Evolutionary conservation across 495 filamentous ascomycete species (phyloP).

Genomic region (Tetracladium setigerum): DNA sequence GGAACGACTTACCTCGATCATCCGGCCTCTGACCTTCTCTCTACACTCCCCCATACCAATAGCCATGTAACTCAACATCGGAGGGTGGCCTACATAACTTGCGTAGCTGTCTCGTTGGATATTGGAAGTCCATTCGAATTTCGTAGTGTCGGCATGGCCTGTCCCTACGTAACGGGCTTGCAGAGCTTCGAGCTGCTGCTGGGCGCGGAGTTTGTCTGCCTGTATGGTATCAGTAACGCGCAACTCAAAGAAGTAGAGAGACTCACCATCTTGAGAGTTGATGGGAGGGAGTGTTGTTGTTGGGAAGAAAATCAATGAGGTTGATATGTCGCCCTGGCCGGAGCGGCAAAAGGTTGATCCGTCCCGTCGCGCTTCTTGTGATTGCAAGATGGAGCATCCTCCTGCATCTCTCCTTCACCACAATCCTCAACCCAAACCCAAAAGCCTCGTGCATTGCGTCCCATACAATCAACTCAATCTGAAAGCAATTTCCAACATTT

Average conservation of each 20-base stretch:
- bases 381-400: no score
- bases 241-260: background rate
- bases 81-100: constrained; percentile 82
- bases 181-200: constrained; percentile 93
- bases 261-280: constrained; percentile 7
- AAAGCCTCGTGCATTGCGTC: no score
- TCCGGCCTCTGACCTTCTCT: constrained; percentile 67
- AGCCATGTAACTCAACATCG: constrained; percentile 79
- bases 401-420: no score
- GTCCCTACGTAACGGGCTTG: constrained; percentile 93
- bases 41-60: constrained; percentile 80
- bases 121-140: constrained; percentile 92
- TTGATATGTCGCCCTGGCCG: background rate
- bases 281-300: background rate
- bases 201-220: constrained; percentile 97
- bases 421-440: no score
- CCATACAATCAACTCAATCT: no score
- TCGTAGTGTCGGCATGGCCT: constrained; percentile 96
- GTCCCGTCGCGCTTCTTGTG: background rate
- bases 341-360: constrained; percentile 2
- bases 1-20: constrained; percentile 56
- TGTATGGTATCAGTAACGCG: constrained; percentile 10
- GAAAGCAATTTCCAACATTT: no score
- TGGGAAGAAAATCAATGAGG: background rate
- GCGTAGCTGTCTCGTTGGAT: constrained; percentile 79